A percentile compares a stretch with the other conserved stretches of the same genome.
Conservation (phyloP, 345 rosid species). For the Microthlaspi erraticum region DNA sequence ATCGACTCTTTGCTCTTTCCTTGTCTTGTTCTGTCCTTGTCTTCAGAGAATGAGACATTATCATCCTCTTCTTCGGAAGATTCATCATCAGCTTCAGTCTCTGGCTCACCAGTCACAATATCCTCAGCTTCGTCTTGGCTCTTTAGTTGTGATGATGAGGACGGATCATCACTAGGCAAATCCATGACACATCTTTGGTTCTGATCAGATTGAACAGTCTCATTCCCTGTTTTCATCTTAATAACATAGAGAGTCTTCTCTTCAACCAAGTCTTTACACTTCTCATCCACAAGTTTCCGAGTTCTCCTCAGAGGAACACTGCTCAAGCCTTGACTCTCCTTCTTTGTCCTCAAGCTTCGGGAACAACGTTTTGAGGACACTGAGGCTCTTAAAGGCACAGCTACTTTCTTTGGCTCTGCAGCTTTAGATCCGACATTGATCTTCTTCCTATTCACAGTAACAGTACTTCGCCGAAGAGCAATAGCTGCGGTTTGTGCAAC, state of each 20-base stretch:
- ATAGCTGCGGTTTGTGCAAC: slow-evolving; percentile 41
- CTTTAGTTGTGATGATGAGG: slow-evolving; percentile 5
- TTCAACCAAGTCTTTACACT: slow-evolving; percentile 43
- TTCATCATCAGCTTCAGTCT: slow-evolving; percentile 51
- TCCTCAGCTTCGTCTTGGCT: slow-evolving; percentile 51
- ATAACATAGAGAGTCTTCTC: slow-evolving; percentile 77
- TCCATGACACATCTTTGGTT: slow-evolving; percentile 51
- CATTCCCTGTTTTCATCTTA: slow-evolving; percentile 56
- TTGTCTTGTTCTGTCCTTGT: slow-evolving; percentile 32
- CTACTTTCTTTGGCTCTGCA: slow-evolving; percentile 42
- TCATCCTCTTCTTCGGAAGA: slow-evolving; percentile 49
- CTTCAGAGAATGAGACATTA: slow-evolving; percentile 31
- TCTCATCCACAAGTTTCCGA: slow-evolving; percentile 37
- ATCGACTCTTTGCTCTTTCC: slow-evolving; percentile 44
- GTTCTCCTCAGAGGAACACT: slow-evolving; percentile 22
- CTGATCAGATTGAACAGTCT: slow-evolving; percentile 51
- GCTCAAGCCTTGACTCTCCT: slow-evolving; percentile 46
- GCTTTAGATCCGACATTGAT: slow-evolving; percentile 27
- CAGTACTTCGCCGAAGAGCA: slow-evolving; percentile 37
- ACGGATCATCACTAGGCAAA: slow-evolving; percentile 38
- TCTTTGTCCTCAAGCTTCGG: slow-evolving; percentile 45
- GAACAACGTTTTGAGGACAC: slow-evolving; percentile 41
- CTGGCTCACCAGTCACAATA: slow-evolving; percentile 33
- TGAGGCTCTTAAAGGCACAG: slow-evolving; percentile 42
- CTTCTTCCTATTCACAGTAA: slow-evolving; percentile 42